Conservation (phyloP, 495 filamentous ascomycete species). For the Choiromyces venosus region DNA sequence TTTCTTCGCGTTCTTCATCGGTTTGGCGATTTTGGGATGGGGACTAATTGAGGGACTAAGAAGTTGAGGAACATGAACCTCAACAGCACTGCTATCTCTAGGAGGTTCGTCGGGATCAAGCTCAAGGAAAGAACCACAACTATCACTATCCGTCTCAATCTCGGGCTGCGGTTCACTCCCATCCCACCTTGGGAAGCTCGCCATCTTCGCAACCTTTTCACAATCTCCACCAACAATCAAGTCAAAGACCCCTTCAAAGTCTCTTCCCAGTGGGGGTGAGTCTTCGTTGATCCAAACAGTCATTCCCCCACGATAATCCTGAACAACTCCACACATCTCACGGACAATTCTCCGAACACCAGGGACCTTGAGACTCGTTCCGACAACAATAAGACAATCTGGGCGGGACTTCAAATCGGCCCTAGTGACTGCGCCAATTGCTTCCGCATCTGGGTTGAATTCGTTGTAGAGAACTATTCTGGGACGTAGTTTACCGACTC, state of each 20-base stretch:
- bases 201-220: constrained; percentile 75
- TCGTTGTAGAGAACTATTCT: constrained; percentile 97
- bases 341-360: constrained; percentile 82
- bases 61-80: constrained; percentile 34
- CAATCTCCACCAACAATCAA: constrained; percentile 79
- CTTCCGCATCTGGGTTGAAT: constrained; percentile 89
- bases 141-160: constrained; percentile 34
- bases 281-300: constrained; percentile 93
- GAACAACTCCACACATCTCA: constrained; percentile 77
- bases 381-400: constrained; percentile 88
- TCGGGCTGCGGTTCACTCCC: constrained; percentile 41
- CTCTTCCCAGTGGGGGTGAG: constrained; percentile 68
- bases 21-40: constrained; percentile 18
- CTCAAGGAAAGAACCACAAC: constrained; percentile 36
- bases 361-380: constrained; percentile 90
- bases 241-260: constrained; percentile 89
- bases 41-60: constrained; percentile 34
- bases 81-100: constrained; percentile 21
- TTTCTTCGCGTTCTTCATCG: constrained; percentile 23
- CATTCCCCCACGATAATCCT: constrained; percentile 76
- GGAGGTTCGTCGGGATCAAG: constrained; percentile 23
- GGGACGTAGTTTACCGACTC: constrained; percentile 81
- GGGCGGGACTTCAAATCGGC: constrained; percentile 78
- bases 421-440: constrained; percentile 82
- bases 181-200: constrained; percentile 70